Evolutionary conservation across 768 basidiomycete species (phyloP), one percentile per base, ranked within the genome.

Genomic region (Lentinula sp.): DNA sequence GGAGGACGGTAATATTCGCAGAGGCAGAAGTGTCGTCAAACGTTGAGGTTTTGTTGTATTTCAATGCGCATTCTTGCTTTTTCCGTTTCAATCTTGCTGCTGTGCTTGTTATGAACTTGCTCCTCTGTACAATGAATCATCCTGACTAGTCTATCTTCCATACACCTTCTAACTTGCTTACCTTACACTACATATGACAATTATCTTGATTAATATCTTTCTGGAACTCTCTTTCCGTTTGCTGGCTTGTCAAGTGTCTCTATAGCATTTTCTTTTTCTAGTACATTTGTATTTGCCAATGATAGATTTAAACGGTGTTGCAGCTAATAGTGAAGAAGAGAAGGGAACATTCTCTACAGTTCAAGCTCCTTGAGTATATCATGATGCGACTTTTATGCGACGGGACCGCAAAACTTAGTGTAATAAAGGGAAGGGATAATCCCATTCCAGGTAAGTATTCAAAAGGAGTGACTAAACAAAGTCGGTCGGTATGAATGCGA

Each of bases 11-110:
- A 60, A 13, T 53, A 50, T 60, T 39, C 40, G 59, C 39, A 51
- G 59, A 53, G 59, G 50, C n/a, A 40, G 57, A 16, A 48, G 57
- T 54, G 50, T 60, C 16, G 43, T 48, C 32, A 61, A 57, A 54
- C 37, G 35, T 8, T 53, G 43, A 43, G 31, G 45, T 48, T 43
- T 15, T 34, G 51, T 52, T 52, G 51, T 16, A 37, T 13, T 35
- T 18, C 21, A 34, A 11, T 28, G 31, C n/a, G 23, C 11, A 21
- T 32, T 10, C 10, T 23, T 50, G 8, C 21, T 32, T n/a, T 8
- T 16, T 5, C 21, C 9, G 46, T 48, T 23, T 8, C n/a, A n/a
- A 8, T 48, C 13, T n/a, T n/a, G 42, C n/a, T 21, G 21, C 9
- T 48, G 28, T 48, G 46, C 46, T 48, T 48, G 46, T 18, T 48